Evolutionary conservation across 2,329 filamentous ascomycete genomes (phyloP).

Genomic region (Exophiala xenobiotica): DNA sequence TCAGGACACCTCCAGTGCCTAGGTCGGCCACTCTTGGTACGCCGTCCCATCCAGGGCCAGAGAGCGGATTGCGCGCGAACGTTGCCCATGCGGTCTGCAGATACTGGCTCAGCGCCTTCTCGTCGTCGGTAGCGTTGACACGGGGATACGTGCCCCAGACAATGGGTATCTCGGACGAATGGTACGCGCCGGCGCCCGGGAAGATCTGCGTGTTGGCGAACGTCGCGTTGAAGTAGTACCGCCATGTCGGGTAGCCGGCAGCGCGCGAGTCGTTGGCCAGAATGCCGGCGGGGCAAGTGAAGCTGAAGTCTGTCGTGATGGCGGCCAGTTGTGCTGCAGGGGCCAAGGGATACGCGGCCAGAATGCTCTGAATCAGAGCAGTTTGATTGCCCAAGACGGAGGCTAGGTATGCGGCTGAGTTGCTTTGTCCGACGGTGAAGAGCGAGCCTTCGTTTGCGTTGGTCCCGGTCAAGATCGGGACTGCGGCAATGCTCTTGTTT

Average conservation of each 20-base stretch:
- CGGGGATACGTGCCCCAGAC: slow-evolving; percentile 34
- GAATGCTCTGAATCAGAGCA: slow-evolving; percentile 9
- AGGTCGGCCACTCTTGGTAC: slow-evolving; percentile 4
- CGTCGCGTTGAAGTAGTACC: slow-evolving; percentile 34
- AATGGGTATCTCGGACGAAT: slow-evolving; percentile 36
- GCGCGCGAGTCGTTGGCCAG: slow-evolving; percentile 21
- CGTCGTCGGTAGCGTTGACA: slow-evolving; percentile 6
- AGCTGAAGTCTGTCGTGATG: slow-evolving; percentile 9
- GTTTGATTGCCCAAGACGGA: slow-evolving; percentile 11
- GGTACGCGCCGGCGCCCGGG: slow-evolving; percentile 34
- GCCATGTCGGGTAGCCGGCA: slow-evolving; percentile 29
- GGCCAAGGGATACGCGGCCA: slow-evolving; percentile 15
- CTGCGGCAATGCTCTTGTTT: slow-evolving; percentile 39
- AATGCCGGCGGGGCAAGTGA: slow-evolving; percentile 16
- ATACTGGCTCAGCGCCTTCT: slow-evolving; percentile 22
- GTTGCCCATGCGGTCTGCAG: slow-evolving; percentile 28
- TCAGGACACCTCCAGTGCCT: background rate
- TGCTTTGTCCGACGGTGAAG: slow-evolving; percentile 12
- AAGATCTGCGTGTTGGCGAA: slow-evolving; percentile 32
- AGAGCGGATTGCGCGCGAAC: slow-evolving; percentile 8
- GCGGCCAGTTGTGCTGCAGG: slow-evolving; percentile 9
- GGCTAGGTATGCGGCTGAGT: slow-evolving; percentile 7
- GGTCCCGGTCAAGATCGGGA: slow-evolving; percentile 44
- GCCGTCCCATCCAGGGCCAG: slow-evolving; percentile 7
- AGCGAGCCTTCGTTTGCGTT: slow-evolving; percentile 43